Percentiles rank a stretch among this genome's conserved stretches.
These are phyloP conservation scores for Colletotrichum tofieldiae DNA, from an alignment of 2,329 filamentous ascomycete species.

Conservation along the genomic window DNA sequence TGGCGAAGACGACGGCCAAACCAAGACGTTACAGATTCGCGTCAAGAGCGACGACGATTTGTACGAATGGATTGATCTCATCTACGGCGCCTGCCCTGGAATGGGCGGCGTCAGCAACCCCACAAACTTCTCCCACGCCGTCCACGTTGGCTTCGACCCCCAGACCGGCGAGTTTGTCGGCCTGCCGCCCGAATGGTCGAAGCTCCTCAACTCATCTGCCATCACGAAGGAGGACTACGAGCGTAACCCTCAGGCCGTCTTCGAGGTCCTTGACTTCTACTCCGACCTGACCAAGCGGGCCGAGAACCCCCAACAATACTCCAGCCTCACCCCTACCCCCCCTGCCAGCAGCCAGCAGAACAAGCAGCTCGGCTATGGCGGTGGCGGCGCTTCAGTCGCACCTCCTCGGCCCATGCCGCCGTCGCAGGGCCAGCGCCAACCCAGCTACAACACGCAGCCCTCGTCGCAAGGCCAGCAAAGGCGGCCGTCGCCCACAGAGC, in stretches of 20 bases:
- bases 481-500: conserved; percentile 62
- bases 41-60: conserved; percentile 97
- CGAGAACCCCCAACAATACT: conserved; percentile 79
- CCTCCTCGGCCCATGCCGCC: conserved; percentile 79
- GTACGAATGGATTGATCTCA: conserved; percentile 99
- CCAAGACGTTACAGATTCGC: conserved; percentile 89
- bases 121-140: conserved; percentile 96
- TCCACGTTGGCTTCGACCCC: conserved; percentile 97
- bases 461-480: conserved; percentile 57
- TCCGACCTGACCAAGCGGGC: conserved; percentile 85
- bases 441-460: conserved; percentile 58
- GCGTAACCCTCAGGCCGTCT: conserved; percentile 90
- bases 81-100: conserved; percentile 95
- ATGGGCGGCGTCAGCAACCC: conserved; percentile 99
- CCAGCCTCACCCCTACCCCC: conserved; percentile 78
- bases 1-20: conserved; percentile 84
- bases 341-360: conserved; percentile 69
- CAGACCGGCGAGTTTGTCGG: conserved; percentile 96
- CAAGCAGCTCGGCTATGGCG: conserved; percentile 75
- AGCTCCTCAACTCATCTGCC: conserved; percentile 93
- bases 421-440: conserved; percentile 57
- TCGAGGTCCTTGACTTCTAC: conserved; percentile 89
- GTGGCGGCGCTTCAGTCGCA: conserved; percentile 72
- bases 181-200: conserved; percentile 96
- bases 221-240: conserved; percentile 99